These are phyloP conservation scores for Arthrobotrys pseudoclavata DNA, from an alignment of 2,329 filamentous ascomycete species.

Conservation along the genomic window DNA sequence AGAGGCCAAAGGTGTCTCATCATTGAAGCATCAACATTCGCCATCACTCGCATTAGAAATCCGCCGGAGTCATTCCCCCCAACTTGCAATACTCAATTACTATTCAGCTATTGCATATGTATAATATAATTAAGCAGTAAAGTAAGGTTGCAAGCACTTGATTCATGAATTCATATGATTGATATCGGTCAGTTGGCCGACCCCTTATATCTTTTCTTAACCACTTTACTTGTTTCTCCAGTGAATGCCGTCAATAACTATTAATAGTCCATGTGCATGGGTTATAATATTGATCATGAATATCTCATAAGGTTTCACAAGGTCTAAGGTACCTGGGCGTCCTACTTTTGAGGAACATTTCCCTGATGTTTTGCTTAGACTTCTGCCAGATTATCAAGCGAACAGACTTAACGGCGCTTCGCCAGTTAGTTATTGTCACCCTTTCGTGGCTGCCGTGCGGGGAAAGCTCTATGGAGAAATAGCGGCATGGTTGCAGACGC, in stretches of 20 bases:
- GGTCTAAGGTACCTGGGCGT: not conserved
- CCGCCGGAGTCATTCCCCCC: not conserved
- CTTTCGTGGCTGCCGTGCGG: slow-evolving; percentile 48
- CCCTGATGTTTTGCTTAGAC: slow-evolving; percentile 10
- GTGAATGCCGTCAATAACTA: not conserved
- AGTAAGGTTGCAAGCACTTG: too few relatives aligned
- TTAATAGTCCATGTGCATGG: not conserved
- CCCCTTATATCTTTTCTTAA: not conserved
- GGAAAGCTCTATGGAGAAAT: slow-evolving; percentile 19
- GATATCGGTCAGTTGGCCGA: not conserved
- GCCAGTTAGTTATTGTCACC: slow-evolving; percentile 5
- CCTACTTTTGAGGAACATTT: not conserved
- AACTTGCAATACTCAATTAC: not conserved
- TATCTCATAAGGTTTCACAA: not conserved
- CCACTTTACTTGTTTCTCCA: not conserved
- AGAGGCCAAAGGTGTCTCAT: slow-evolving; percentile 6
- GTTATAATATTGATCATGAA: not conserved
- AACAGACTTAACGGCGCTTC: slow-evolving; percentile 1
- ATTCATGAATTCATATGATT: not conserved
- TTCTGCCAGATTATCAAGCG: slow-evolving; percentile 27
- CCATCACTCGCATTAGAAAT: not conserved
- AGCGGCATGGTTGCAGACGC: slow-evolving; percentile 1
- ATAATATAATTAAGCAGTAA: not conserved
- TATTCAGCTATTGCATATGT: not conserved
- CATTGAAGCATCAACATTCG: slow-evolving; percentile 4